Conservation (phyloP, 352 stramenopile species). For the Halophytophthora polymorphica region DNA sequence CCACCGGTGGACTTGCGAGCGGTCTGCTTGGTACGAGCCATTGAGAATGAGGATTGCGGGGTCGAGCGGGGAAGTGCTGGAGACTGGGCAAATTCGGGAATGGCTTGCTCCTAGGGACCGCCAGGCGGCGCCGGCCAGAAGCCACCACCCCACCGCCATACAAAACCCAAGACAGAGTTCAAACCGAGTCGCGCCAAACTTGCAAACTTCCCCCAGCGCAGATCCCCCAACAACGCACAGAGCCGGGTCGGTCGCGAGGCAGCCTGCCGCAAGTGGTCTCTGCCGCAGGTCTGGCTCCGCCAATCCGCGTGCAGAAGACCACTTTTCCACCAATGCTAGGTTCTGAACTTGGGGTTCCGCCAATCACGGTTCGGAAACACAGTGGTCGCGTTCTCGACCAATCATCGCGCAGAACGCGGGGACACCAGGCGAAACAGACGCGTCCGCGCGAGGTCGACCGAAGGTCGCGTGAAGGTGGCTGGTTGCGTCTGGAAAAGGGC, state of each 20-base stretch:
- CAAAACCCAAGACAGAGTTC: not conserved
- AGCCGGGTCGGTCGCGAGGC: not conserved
- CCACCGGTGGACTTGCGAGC: conserved; percentile 93
- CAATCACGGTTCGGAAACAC: conserved; percentile 16
- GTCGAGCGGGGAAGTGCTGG: conserved; percentile 28
- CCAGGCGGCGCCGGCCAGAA: not conserved
- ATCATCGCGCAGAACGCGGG: conserved; percentile 17
- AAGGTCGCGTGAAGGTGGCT: conserved; percentile 13
- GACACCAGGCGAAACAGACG: conserved; percentile 7
- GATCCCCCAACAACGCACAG: not conserved
- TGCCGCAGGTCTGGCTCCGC: conserved; percentile 1
- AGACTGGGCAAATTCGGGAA: conserved; percentile 56
- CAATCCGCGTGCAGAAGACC: conserved; percentile 11
- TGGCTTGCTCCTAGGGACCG: conserved; percentile 11
- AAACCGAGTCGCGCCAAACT: conserved; percentile 5
- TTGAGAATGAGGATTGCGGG: conserved; percentile 28
- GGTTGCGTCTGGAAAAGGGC: conserved; percentile 7
- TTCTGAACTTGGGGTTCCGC: conserved; percentile 6
- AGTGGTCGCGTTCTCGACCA: conserved; percentile 16
- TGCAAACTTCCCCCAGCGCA: not conserved
- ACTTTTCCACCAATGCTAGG: conserved; percentile 7
- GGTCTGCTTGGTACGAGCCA: conserved; percentile 97
- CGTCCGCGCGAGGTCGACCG: not conserved
- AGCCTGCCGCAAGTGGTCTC: conserved; percentile 4
- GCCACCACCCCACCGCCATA: not conserved